A percentile compares a stretch with the other conserved stretches of the same genome.
Conservation (phyloP, 2,329 filamentous ascomycete genomes). For the Drechslerella coelobrocha region DNA sequence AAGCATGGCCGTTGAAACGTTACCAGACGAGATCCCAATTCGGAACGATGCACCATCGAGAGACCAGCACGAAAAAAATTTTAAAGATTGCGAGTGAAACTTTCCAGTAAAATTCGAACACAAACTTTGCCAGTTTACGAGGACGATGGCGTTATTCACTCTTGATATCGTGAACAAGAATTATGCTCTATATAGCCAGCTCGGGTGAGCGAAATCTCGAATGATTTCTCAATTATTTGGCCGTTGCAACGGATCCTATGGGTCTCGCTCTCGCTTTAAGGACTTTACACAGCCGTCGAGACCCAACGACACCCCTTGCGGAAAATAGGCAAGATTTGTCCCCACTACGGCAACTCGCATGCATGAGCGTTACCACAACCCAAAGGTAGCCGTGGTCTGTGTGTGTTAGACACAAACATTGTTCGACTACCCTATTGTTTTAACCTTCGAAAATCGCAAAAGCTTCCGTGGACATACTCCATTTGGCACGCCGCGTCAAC, state of each 20-base stretch:
- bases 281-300: no score
- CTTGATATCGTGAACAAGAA: conserved; percentile 20
- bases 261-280: no score
- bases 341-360: conserved; percentile 1
- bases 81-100: background rate
- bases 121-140: conserved; percentile 11
- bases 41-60: no score
- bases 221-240: no score
- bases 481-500: conserved; percentile 10
- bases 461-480: conserved; percentile 37
- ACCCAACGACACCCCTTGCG: no score
- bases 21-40: background rate
- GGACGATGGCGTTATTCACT: conserved; percentile 37
- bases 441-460: conserved; percentile 2
- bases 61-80: no score
- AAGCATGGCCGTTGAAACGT: conserved; percentile 29
- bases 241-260: no score
- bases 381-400: no score
- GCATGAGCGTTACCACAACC: background rate
- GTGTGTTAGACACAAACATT: background rate
- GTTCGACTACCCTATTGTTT: background rate
- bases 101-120: background rate
- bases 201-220: no score
- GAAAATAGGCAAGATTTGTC: no score
- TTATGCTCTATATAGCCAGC: no score